phyloP scores from a whole-genome alignment of 1,139 yeast genomes.

The Diutina siamensis region DNA sequence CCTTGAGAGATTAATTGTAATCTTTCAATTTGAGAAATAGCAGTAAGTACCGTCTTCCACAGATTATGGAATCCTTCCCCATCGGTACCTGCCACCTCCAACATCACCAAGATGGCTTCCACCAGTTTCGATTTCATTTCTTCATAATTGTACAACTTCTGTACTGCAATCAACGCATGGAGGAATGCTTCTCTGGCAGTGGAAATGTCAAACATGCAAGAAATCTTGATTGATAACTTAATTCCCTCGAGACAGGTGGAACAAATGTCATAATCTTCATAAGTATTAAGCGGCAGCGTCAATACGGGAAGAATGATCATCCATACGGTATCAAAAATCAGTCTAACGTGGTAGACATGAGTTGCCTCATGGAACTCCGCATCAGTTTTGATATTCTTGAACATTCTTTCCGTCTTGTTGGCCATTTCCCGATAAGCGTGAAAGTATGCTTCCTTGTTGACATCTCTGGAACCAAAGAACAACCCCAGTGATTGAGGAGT shows the following conservation, averaged over 20 bases:
- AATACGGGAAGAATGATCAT: constrained; percentile 93
- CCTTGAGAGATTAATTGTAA: constrained; percentile 84
- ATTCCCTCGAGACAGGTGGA: constrained; percentile 74
- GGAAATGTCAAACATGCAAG: constrained; percentile 75
- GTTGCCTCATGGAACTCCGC: constrained; percentile 53
- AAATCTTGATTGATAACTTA: constrained; percentile 66
- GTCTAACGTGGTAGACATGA: constrained; percentile 81
- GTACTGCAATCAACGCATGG: constrained; percentile 81
- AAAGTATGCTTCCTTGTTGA: constrained; percentile 75
- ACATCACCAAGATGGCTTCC: constrained; percentile 61
- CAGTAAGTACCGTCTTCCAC: constrained; percentile 76
- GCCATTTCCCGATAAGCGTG: constrained; percentile 91
- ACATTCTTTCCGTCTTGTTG: constrained; percentile 75
- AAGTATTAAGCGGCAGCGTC: constrained; percentile 86
- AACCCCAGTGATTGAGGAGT: constrained; percentile 36
- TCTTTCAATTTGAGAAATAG: constrained; percentile 85
- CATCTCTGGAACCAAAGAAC: constrained; percentile 65
- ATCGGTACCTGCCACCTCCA: constrained; percentile 69
- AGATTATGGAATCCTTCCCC: constrained; percentile 60
- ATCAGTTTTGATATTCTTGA: constrained; percentile 37
- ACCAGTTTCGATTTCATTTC: constrained; percentile 76
- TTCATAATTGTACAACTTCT: constrained; percentile 66
- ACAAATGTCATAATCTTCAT: constrained; percentile 70
- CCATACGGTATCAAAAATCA: constrained; percentile 93
- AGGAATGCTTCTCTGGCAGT: constrained; percentile 84